Conservation (phyloP, 345 rosid species). For the Theobroma cacao region DNA sequence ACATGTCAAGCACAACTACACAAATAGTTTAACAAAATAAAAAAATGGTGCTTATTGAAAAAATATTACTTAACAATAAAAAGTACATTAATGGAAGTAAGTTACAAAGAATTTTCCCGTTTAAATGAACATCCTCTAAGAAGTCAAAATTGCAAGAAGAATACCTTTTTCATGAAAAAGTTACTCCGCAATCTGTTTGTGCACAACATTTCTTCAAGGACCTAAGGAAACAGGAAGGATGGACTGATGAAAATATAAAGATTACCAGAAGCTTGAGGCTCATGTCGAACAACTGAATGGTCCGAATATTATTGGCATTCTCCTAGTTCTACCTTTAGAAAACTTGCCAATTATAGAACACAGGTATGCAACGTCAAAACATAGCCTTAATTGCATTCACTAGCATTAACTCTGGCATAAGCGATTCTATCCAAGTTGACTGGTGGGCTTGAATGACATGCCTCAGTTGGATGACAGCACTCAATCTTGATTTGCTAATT, state of each 20-base stretch:
- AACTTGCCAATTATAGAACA: background rate
- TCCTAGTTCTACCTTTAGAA: background rate
- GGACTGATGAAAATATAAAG: background rate
- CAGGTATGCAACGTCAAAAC: background rate
- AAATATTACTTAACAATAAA: background rate
- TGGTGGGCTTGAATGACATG: background rate
- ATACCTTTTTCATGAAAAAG: background rate
- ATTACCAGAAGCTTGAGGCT: background rate
- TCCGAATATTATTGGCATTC: background rate
- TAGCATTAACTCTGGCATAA: background rate
- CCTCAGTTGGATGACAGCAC: background rate
- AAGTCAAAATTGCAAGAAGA: background rate
- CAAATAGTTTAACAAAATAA: background rate
- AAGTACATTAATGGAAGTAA: background rate
- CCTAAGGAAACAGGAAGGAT: background rate
- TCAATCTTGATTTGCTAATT: background rate
- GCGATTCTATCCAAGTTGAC: background rate
- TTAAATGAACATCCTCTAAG: background rate
- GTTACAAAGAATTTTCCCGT: background rate
- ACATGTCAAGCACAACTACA: background rate
- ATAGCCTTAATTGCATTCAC: background rate
- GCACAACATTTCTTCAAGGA: background rate
- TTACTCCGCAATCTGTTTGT: background rate
- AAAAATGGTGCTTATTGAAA: background rate
- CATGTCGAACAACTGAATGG: background rate